phyloP scores from a whole-genome alignment of 371 early-diverging fungal genomes.

The Synchytrium microbalum region DNA sequence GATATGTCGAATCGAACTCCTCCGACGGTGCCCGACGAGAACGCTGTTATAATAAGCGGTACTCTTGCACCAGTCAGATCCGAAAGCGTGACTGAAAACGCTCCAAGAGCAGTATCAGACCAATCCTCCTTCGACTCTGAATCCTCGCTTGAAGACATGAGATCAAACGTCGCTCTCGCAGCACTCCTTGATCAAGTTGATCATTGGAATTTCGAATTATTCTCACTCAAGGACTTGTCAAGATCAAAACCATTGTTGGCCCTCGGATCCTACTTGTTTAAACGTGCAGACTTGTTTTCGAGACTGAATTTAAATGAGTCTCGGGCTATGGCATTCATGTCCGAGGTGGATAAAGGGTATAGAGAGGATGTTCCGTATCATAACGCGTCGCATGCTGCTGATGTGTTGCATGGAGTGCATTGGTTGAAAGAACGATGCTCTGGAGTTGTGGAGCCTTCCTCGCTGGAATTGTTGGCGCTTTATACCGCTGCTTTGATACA shows the following conservation, averaged over 20 bases:
- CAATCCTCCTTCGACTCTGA: not conserved
- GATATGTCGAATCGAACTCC: not conserved
- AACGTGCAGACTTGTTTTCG: constrained; percentile 26
- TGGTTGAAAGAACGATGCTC: constrained; percentile 21
- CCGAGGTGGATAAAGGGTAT: constrained; percentile 35
- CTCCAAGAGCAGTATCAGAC: too few species aligned
- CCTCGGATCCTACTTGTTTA: constrained; percentile 19
- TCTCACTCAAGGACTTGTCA: constrained; percentile 13
- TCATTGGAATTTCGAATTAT: constrained; percentile 25
- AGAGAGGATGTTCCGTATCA: constrained; percentile 33
- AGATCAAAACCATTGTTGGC: constrained; percentile 17
- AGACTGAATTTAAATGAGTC: constrained; percentile 23
- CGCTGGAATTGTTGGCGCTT: constrained; percentile 34
- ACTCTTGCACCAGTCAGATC: not conserved
- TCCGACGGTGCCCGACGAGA: not conserved
- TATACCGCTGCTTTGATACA: constrained; percentile 47
- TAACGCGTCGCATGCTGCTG: constrained; percentile 44
- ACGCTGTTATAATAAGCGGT: not conserved
- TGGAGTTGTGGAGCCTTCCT: constrained; percentile 20
- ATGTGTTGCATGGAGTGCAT: constrained; percentile 42
- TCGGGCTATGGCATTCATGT: constrained; percentile 33
- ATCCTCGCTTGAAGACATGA: constrained; percentile 13
- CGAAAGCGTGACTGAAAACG: not conserved
- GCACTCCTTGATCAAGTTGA: constrained; percentile 18
- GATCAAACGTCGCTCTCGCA: constrained; percentile 11